Evolutionary conservation across 352 stramenopile genomes (phyloP).

Genomic region (Aphanomyces cochlioides): DNA sequence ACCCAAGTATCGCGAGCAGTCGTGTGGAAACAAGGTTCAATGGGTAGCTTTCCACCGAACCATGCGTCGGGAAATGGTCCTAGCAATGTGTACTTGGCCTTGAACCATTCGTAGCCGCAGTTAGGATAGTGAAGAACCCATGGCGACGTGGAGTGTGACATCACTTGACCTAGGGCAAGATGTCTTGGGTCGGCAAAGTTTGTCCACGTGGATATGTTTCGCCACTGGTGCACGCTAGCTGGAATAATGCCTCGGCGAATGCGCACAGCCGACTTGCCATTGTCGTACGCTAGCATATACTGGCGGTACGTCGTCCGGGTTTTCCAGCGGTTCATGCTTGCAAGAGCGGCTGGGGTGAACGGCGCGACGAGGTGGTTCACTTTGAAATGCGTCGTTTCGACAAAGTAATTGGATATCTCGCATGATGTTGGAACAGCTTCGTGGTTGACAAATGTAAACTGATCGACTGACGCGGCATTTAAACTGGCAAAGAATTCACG

Average conservation of each 20-base stretch:
- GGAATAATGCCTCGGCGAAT: constrained; percentile 28
- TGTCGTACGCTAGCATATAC: constrained; percentile 41
- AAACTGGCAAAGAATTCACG: constrained; percentile 28
- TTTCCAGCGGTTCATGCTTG: constrained; percentile 33
- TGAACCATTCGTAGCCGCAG: constrained; percentile 36
- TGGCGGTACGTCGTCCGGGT: constrained; percentile 33
- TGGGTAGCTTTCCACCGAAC: constrained; percentile 38
- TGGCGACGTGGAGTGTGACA: constrained; percentile 27
- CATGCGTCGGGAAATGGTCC: constrained; percentile 35
- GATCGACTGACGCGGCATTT: constrained; percentile 20
- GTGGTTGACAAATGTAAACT: constrained; percentile 42
- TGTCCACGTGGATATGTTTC: constrained; percentile 20
- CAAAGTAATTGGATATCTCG: constrained; percentile 33
- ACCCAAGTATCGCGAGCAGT: constrained; percentile 31
- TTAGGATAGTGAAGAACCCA: constrained; percentile 38
- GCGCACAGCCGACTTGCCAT: constrained; percentile 34
- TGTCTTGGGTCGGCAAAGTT: constrained; percentile 36
- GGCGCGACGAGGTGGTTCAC: constrained; percentile 34
- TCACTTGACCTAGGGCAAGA: constrained; percentile 26
- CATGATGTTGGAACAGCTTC: constrained; percentile 33
- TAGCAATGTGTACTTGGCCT: constrained; percentile 37
- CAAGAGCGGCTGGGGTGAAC: constrained; percentile 24
- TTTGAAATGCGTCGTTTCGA: constrained; percentile 32
- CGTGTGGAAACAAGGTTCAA: constrained; percentile 38
- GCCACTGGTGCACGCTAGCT: constrained; percentile 36